Evolutionary conservation across 306 rosid genomes (phyloP).

Genomic region (Biancaea sappan): DNA sequence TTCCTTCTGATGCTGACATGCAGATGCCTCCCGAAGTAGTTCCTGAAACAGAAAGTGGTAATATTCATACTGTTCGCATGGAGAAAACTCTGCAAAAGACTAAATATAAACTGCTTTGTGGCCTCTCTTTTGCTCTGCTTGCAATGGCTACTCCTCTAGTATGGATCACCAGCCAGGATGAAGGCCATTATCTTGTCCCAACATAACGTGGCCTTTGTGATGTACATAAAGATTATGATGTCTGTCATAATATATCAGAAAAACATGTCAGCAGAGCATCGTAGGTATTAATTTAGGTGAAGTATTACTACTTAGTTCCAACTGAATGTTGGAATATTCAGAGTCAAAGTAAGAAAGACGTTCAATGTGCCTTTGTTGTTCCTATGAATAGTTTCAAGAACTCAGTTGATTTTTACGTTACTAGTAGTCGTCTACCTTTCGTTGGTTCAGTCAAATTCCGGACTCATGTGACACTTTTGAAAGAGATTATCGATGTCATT

Average conservation of each 20-base stretch:
- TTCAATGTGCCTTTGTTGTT: constrained; percentile 26
- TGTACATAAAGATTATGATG: constrained; percentile 27
- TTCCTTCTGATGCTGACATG: constrained; percentile 36
- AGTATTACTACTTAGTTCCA: constrained; percentile 19
- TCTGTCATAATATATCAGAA: background rate
- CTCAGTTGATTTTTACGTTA: background rate
- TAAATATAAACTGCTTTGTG: constrained; percentile 55
- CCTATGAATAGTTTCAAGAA: background rate
- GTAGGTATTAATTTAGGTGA: constrained; percentile 16
- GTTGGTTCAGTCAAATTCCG: background rate
- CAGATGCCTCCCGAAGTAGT: constrained; percentile 32
- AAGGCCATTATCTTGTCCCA: constrained; percentile 62
- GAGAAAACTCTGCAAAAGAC: constrained; percentile 37
- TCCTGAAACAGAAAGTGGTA: constrained; percentile 35
- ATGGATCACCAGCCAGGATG: constrained; percentile 56
- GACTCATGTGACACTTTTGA: background rate
- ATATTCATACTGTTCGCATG: constrained; percentile 13
- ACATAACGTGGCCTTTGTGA: constrained; percentile 43
- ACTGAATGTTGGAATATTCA: constrained; percentile 21
- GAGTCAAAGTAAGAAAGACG: background rate
- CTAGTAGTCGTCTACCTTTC: background rate
- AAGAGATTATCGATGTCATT: background rate
- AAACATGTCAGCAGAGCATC: background rate
- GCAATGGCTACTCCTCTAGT: constrained; percentile 51
- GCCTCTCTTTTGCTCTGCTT: constrained; percentile 49